Conservation (phyloP, 2,329 filamentous ascomycete species). For the Trichophyton schoenleinii region DNA sequence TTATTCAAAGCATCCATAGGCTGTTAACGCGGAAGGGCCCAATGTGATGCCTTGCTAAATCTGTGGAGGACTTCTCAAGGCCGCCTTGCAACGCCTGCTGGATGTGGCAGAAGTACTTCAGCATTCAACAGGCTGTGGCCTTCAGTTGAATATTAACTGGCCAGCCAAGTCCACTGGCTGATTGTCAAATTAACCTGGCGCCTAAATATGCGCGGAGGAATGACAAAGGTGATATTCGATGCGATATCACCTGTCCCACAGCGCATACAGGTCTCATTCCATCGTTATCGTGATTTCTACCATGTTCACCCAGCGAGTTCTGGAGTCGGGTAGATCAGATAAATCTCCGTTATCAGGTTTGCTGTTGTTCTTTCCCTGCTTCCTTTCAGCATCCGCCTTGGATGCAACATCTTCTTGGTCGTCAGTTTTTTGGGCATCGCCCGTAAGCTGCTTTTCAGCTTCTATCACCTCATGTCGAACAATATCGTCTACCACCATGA, state of each 20-base stretch:
- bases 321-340: slow-evolving; percentile 31
- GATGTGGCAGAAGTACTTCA: background rate
- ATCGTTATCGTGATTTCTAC: slow-evolving; percentile 34
- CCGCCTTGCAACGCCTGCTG: too few relatives aligned
- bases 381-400: slow-evolving; percentile 9
- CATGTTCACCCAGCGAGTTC: slow-evolving; percentile 36
- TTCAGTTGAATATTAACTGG: too few relatives aligned
- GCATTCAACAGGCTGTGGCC: background rate
- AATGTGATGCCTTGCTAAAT: too few relatives aligned
- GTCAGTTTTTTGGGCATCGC: slow-evolving; percentile 13
- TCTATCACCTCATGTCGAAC: slow-evolving; percentile 28
- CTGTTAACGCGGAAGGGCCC: too few relatives aligned
- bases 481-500: slow-evolving; percentile 50
- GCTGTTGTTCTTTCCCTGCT: slow-evolving; percentile 22
- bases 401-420: slow-evolving; percentile 6
- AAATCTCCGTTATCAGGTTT: slow-evolving; percentile 17
- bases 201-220: background rate
- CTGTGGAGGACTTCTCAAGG: too few relatives aligned
- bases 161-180: background rate
- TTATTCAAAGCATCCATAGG: too few relatives aligned
- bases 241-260: background rate
- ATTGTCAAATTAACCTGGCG: background rate
- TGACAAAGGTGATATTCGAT: background rate
- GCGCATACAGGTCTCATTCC: slow-evolving; percentile 21
- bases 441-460: slow-evolving; percentile 15